These are phyloP conservation scores for Lactifluus subvellereus DNA, from an alignment of 768 basidiomycete genomes.

Conservation along the genomic window DNA sequence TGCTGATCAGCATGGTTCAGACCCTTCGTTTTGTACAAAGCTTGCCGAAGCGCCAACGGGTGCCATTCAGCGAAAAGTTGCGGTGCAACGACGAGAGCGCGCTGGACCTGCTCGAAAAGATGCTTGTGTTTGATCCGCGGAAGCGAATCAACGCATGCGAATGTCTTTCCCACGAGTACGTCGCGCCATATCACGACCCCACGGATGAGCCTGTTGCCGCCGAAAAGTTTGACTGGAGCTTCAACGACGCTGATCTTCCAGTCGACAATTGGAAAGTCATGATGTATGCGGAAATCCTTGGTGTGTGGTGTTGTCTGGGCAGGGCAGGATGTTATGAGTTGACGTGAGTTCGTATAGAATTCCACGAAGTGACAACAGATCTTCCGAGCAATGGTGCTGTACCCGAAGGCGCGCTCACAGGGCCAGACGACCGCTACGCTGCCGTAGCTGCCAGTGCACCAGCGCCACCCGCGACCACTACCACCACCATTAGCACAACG, in stretches of 20 bases:
- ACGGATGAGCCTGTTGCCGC: constrained; percentile 92
- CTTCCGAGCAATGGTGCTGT: constrained; percentile 34
- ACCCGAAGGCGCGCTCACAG: constrained; percentile 65
- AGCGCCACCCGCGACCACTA: not conserved
- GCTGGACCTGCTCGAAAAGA: constrained; percentile 92
- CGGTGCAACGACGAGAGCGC: constrained; percentile 84
- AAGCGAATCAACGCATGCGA: constrained; percentile 93
- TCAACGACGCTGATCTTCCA: constrained; percentile 98
- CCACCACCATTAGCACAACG: not conserved
- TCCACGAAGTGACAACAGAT: constrained; percentile 68
- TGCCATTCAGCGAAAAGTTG: constrained; percentile 93
- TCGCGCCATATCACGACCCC: constrained; percentile 96
- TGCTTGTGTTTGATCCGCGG: constrained; percentile 98
- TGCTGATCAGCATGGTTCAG: constrained; percentile 37
- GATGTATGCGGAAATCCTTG: constrained; percentile 99
- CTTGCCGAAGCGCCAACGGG: constrained; percentile 90
- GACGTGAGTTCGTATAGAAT: constrained; percentile 43
- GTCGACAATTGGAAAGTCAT: constrained; percentile 99
- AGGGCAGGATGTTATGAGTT: not conserved
- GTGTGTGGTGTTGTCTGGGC: constrained; percentile 39
- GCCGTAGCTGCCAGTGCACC: not conserved
- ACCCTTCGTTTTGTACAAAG: constrained; percentile 98
- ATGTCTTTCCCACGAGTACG: constrained; percentile 88
- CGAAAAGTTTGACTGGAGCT: constrained; percentile 98
- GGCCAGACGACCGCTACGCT: constrained; percentile 41